Conservation (phyloP, 345 rosid genomes). For the Salix caprea region DNA sequence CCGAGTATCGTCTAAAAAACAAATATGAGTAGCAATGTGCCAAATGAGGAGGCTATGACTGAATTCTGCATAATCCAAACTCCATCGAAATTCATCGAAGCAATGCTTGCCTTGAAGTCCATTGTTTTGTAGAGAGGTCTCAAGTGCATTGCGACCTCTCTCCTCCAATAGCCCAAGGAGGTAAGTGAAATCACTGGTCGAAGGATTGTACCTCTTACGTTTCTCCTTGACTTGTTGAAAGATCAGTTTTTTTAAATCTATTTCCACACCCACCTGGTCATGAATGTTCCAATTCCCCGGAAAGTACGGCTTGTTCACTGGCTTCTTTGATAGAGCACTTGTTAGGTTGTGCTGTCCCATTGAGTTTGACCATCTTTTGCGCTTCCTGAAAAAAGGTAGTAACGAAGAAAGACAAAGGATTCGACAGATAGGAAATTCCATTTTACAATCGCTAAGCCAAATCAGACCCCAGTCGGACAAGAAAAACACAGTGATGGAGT, state of each 20-base stretch:
- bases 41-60: conserved; percentile 17
- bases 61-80: not conserved
- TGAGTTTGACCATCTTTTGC: not conserved
- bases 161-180: too few species aligned
- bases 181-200: fast-evolving
- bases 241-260: not conserved
- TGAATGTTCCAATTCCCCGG: not conserved
- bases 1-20: too few species aligned
- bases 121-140: too few species aligned
- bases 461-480: conserved; percentile 19
- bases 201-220: not conserved
- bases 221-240: not conserved
- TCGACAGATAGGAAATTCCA: not conserved
- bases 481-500: not conserved
- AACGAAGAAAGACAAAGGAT: too few species aligned
- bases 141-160: too few species aligned
- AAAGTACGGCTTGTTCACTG: not conserved
- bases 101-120: not conserved
- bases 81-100: not conserved
- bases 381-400: too few species aligned
- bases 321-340: not conserved
- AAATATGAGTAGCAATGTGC: conserved; percentile 9
- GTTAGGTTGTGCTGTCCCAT: not conserved
- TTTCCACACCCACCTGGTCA: not conserved
- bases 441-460: not conserved